These are phyloP conservation scores for Canavalia gladiata DNA, from an alignment of 306 rosid species.

Conservation along the genomic window DNA sequence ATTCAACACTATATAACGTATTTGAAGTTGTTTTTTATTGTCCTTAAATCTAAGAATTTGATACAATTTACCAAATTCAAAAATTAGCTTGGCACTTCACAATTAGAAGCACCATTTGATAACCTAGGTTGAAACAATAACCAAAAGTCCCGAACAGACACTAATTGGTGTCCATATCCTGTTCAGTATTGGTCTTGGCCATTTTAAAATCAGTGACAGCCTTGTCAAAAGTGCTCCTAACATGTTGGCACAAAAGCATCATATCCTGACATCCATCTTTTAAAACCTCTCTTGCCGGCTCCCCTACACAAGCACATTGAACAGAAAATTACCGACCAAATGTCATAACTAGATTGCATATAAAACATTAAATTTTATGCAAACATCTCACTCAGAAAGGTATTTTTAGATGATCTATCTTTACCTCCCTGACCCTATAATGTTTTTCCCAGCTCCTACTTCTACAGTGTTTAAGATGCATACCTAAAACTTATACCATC, in stretches of 20 bases:
- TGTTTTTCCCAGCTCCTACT: not conserved
- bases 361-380: not conserved
- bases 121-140: too few relatives aligned
- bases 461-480: not conserved
- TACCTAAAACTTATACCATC: not conserved
- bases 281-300: conserved; percentile 68
- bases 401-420: not conserved
- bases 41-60: too few relatives aligned
- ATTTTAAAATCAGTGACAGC: conserved; percentile 67
- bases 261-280: conserved; percentile 82
- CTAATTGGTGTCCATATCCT: conserved; percentile 46
- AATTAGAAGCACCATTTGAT: too few relatives aligned
- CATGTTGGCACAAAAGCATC: conserved; percentile 79
- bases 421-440: not conserved
- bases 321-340: conserved; percentile 6
- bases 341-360: not conserved
- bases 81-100: too few relatives aligned
- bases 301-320: conserved; percentile 62
- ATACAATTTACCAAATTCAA: too few relatives aligned
- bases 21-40: too few relatives aligned
- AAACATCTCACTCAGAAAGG: not conserved
- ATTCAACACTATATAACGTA: too few relatives aligned
- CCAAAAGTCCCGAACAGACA: not conserved
- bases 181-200: conserved; percentile 34
- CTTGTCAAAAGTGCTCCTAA: conserved; percentile 69